Evolutionary conservation across 2,329 filamentous ascomycete genomes (phyloP).

Genomic region (Seiridium cupressi): DNA sequence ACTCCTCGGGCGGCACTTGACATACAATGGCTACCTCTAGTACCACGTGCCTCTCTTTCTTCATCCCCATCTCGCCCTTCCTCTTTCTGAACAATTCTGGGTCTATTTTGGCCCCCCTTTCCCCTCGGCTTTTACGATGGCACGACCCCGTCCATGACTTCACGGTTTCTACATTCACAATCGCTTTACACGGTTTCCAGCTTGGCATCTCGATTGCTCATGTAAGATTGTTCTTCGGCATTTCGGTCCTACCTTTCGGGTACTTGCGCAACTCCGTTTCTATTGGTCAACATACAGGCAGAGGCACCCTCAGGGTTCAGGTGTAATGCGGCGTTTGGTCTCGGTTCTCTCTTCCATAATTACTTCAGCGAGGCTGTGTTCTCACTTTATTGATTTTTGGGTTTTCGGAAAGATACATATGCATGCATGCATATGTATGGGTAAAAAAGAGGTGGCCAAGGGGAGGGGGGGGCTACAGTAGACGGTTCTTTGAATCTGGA

Average conservation of each 20-base stretch:
- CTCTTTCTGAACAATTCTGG: too few species aligned
- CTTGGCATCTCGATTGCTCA: neutral
- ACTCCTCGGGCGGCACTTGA: too few species aligned
- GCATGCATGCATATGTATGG: neutral
- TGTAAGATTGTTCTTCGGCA: neutral
- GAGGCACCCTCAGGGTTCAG: neutral
- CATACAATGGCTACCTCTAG: too few species aligned
- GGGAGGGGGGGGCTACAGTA: neutral
- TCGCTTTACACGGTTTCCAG: neutral
- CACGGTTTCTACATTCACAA: too few species aligned
- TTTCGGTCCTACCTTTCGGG: neutral
- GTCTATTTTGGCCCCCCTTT: too few species aligned
- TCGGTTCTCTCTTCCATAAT: neutral
- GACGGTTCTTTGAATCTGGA: neutral
- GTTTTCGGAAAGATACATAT: neutral
- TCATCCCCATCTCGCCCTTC: too few species aligned
- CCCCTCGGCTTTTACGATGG: too few species aligned
- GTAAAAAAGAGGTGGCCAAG: neutral
- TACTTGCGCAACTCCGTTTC: neutral
- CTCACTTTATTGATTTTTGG: neutral
- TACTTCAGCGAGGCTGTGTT: neutral
- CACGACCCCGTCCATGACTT: too few species aligned
- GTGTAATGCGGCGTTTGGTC: neutral
- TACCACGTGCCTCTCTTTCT: too few species aligned
- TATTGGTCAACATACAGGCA: neutral